Evolutionary conservation across 139 green algal genomes (phyloP).

Genomic region (Tetraselmis striata): DNA sequence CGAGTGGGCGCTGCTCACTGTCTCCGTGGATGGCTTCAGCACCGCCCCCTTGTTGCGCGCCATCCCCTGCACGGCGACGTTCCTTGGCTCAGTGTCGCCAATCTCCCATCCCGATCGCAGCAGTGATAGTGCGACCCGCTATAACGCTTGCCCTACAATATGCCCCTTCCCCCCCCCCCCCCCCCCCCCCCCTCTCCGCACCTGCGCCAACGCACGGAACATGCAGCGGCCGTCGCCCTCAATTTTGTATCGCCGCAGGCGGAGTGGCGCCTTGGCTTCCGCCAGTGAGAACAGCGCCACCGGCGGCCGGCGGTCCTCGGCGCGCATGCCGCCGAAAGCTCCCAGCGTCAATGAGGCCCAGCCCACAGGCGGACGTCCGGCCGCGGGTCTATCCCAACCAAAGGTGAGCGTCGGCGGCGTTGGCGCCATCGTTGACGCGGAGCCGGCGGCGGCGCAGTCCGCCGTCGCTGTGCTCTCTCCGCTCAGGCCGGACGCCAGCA

Average conservation of each 20-base stretch:
- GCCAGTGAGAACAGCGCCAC: not conserved
- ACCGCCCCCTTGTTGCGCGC: constrained; percentile 39
- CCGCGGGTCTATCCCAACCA: not conserved
- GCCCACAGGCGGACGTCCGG: not conserved
- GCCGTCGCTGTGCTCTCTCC: too few relatives aligned
- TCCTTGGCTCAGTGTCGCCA: too few relatives aligned
- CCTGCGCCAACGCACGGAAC: constrained; percentile 51
- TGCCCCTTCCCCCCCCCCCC: too few relatives aligned
- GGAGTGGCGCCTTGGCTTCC: not conserved
- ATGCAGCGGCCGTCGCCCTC: constrained; percentile 55
- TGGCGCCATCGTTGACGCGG: too few relatives aligned
- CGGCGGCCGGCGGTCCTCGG: not conserved
- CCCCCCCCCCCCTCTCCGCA: too few relatives aligned
- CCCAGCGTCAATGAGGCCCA: not conserved
- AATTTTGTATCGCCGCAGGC: constrained; percentile 7
- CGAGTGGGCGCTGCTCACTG: constrained; percentile 7
- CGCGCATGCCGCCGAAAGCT: not conserved
- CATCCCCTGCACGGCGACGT: too few relatives aligned
- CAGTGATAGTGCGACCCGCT: too few relatives aligned
- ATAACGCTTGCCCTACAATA: too few relatives aligned
- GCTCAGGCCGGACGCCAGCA: too few relatives aligned
- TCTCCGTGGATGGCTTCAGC: constrained; percentile 20
- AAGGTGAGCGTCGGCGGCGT: not conserved
- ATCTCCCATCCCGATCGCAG: too few relatives aligned
- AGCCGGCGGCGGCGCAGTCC: too few relatives aligned